These are phyloP conservation scores for Fraxinus anomala DNA, from an alignment of 257 asterid genomes.

Conservation along the genomic window DNA sequence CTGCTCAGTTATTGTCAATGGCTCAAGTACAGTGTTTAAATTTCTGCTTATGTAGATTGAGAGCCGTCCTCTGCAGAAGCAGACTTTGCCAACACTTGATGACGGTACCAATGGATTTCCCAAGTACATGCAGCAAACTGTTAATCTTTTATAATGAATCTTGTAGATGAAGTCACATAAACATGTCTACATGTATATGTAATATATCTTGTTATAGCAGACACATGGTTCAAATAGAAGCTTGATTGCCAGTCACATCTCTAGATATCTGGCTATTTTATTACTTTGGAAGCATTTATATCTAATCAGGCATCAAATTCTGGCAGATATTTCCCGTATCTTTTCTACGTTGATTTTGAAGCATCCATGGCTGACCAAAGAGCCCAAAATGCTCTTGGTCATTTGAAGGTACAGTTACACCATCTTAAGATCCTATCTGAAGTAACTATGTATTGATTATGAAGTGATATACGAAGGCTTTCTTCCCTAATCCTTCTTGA, in stretches of 20 bases:
- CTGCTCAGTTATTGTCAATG: constrained; percentile 12
- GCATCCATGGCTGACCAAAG: constrained; percentile 99
- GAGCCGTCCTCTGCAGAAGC: constrained; percentile 94
- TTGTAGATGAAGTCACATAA: constrained; percentile 5
- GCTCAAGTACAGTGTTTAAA: constrained; percentile 7
- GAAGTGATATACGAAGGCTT: not conserved
- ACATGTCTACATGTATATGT: constrained; percentile 2
- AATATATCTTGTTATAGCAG: not conserved
- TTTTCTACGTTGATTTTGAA: constrained; percentile 96
- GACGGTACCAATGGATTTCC: constrained; percentile 60
- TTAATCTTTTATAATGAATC: constrained; percentile 2
- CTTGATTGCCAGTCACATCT: constrained; percentile 19
- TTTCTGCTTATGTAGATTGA: constrained; percentile 64
- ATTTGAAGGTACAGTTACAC: constrained; percentile 63
- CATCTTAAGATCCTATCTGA: constrained; percentile 11
- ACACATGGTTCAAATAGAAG: constrained; percentile 3
- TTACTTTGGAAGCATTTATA: constrained; percentile 18
- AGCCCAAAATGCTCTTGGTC: constrained; percentile 96
- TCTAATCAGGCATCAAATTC: constrained; percentile 25
- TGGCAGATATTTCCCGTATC: constrained; percentile 83
- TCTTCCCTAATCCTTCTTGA: not conserved
- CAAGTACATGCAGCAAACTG: constrained; percentile 49
- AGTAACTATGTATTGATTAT: constrained; percentile 3
- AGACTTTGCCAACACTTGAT: constrained; percentile 63
- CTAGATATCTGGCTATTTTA: not conserved